Evolutionary conservation across 2,329 filamentous ascomycete species (phyloP), one percentile per base, ranked within the genome.

Genomic region (Achaetomium macrosporum): DNA sequence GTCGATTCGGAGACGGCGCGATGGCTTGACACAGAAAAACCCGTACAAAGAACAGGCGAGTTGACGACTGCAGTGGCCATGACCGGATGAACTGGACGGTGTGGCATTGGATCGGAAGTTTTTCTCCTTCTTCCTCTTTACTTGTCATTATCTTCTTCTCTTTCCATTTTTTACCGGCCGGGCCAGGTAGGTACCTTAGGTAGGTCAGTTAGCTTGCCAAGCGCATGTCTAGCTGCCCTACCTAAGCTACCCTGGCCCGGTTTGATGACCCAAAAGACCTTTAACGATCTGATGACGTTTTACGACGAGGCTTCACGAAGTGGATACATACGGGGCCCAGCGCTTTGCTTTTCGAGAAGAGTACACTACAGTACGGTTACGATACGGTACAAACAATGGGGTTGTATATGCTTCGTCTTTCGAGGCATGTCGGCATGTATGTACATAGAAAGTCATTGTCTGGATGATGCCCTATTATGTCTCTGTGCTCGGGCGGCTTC

Each of bases 1-100:
- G 30, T 29, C 17, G 17, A 35, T 16, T 35, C 31, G 13, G 16
- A 12, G 9, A 25, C 44, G 33, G 33, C 33, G 8, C 16, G 39
- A 20, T 12, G 7, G 7, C 31, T 12, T 31, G 17, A 30, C 44
- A 47, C 13, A 15, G 33, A 15, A 35, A 35, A 12, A 12, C 33
- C 13, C 11, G 33, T 12, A 25, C 36, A 47, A 20, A 20, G 17
- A 42, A 7, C 11, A 19, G 16, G 10, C 30, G 44, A 19, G 19
- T 47, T 11, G n/a, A 13, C 16, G 13, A 9, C 42, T 33, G 25
- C 19, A 35, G 12, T 9, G 7, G n/a, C 19, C 11, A 29, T 42
- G 41, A 19, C 43, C 42, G 36, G 42, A 17, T 35, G 11, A 6
- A 51, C 35, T 49, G 40, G 40, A 48, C 42, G 45, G 45, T 17